Evolutionary conservation across 352 stramenopile species (phyloP).

Genomic region (Phytopythium ostracodes): DNA sequence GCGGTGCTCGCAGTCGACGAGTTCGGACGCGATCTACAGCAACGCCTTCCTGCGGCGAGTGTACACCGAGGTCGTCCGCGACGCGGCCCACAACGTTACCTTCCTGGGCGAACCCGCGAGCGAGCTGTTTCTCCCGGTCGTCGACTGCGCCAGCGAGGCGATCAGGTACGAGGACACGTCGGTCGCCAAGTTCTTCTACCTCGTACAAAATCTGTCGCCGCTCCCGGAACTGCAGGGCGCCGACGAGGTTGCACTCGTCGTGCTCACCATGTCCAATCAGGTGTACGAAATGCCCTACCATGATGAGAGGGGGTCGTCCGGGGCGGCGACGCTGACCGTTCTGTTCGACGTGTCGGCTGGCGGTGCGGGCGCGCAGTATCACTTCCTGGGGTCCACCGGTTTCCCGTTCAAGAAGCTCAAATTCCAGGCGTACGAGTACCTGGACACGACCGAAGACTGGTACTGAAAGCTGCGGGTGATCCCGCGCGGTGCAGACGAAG

Average conservation of each 20-base stretch:
- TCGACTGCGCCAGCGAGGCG: slow-evolving; percentile 32
- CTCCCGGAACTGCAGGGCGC: slow-evolving; percentile 7
- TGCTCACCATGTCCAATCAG: slow-evolving; percentile 28
- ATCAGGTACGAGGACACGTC: slow-evolving; percentile 24
- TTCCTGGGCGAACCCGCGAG: slow-evolving; percentile 14
- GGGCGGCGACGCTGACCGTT: slow-evolving; percentile 21
- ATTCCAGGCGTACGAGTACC: slow-evolving; percentile 21
- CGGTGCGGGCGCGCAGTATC: slow-evolving; percentile 22
- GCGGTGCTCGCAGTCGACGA: slow-evolving; percentile 12
- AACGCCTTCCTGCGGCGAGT: slow-evolving; percentile 23
- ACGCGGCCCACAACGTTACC: slow-evolving; percentile 25
- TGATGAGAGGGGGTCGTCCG: slow-evolving; percentile 22
- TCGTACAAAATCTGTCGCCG: slow-evolving; percentile 18
- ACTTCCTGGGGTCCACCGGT: slow-evolving; percentile 14
- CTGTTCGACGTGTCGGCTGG: slow-evolving; percentile 25
- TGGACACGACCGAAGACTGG: slow-evolving; percentile 16
- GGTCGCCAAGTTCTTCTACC: slow-evolving; percentile 28
- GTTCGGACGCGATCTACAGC: slow-evolving; percentile 19
- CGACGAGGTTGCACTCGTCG: slow-evolving; percentile 25
- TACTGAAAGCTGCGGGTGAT: slow-evolving; percentile 33
- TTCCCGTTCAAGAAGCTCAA: slow-evolving; percentile 12
- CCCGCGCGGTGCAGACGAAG: slow-evolving; percentile 6
- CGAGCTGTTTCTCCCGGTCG: slow-evolving; percentile 33
- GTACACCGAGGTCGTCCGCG: slow-evolving; percentile 15
- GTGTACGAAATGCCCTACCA: slow-evolving; percentile 31